phyloP scores from a whole-genome alignment of 768 basidiomycete species.

The Naganishia kalamii region DNA sequence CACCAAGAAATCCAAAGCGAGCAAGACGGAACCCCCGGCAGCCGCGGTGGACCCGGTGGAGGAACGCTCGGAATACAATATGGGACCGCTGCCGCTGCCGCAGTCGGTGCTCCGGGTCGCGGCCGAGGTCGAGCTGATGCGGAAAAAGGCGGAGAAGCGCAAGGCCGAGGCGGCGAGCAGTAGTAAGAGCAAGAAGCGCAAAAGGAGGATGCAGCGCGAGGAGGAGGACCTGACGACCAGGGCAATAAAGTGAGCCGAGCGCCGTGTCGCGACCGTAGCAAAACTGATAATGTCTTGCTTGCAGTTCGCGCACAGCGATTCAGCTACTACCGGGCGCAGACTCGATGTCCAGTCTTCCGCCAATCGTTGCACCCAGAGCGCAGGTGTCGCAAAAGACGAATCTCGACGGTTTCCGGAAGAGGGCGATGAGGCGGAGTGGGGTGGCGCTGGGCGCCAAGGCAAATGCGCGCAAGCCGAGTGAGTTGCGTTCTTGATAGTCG shows the following conservation, averaged over 20 bases:
- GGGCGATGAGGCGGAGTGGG: conserved; percentile 23
- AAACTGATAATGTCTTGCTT: background rate
- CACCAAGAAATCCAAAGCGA: background rate
- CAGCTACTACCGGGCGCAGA: conserved; percentile 15
- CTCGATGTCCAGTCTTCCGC: conserved; percentile 2
- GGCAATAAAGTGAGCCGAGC: background rate
- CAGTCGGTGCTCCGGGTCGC: conserved; percentile 9
- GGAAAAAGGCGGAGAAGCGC: conserved; percentile 22
- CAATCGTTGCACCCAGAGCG: conserved; percentile 14
- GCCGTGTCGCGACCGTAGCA: background rate
- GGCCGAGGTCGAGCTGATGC: conserved; percentile 8
- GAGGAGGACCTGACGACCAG: conserved; percentile 11
- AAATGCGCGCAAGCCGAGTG: background rate
- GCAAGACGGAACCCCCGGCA: background rate
- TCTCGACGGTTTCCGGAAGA: conserved; percentile 10
- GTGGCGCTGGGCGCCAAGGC: conserved; percentile 14
- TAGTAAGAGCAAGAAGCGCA: conserved; percentile 1
- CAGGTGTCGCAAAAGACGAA: conserved; percentile 9
- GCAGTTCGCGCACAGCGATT: conserved; percentile 17
- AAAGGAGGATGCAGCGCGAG: conserved; percentile 3
- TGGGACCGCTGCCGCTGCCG: conserved; percentile 18
- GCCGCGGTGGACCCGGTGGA: background rate
- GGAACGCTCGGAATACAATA: conserved; percentile 19
- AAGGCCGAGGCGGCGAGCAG: conserved; percentile 18
- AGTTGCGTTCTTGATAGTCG: too few species aligned